These are phyloP conservation scores for Bjerkandera adusta DNA, from an alignment of 1,284 basidiomycete species.

Conservation along the genomic window DNA sequence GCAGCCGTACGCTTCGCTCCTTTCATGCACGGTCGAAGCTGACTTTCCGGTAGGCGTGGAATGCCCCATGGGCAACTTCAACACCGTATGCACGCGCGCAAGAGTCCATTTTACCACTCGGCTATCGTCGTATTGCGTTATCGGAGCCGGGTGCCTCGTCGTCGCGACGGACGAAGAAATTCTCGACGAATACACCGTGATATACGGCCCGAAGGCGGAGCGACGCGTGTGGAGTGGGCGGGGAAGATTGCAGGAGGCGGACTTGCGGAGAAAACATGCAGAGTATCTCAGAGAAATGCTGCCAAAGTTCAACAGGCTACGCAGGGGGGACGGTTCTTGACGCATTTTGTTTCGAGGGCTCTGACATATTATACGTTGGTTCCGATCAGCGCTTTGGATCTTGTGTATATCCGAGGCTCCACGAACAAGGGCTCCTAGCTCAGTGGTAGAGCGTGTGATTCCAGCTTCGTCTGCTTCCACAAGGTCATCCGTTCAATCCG, in stretches of 20 bases:
- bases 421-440: no score
- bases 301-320: slow-evolving; percentile 80
- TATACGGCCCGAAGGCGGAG: slow-evolving; percentile 77
- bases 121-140: slow-evolving; percentile 76
- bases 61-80: slow-evolving; percentile 80
- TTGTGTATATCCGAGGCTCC: no score
- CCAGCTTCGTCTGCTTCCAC: slow-evolving; percentile 16
- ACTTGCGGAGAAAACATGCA: slow-evolving; percentile 82
- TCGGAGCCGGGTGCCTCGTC: slow-evolving; percentile 78
- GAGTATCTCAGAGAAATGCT: slow-evolving; percentile 90
- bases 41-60: slow-evolving; percentile 65
- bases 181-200: slow-evolving; percentile 82
- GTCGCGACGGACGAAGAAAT: slow-evolving; percentile 74
- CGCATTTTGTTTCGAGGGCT: not conserved
- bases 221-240: slow-evolving; percentile 83
- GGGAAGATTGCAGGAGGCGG: slow-evolving; percentile 81
- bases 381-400: not conserved
- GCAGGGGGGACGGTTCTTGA: slow-evolving; percentile 18
- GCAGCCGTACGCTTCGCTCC: slow-evolving; percentile 64
- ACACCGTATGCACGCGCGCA: slow-evolving; percentile 81
- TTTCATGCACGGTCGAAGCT: slow-evolving; percentile 1
- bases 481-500: slow-evolving; percentile 29
- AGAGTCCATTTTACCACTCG: slow-evolving; percentile 78
- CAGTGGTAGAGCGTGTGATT: slow-evolving; percentile 24
- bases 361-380: no score